These are phyloP conservation scores for Eutrema japonicum DNA, from an alignment of 345 rosid species.

Conservation along the genomic window DNA sequence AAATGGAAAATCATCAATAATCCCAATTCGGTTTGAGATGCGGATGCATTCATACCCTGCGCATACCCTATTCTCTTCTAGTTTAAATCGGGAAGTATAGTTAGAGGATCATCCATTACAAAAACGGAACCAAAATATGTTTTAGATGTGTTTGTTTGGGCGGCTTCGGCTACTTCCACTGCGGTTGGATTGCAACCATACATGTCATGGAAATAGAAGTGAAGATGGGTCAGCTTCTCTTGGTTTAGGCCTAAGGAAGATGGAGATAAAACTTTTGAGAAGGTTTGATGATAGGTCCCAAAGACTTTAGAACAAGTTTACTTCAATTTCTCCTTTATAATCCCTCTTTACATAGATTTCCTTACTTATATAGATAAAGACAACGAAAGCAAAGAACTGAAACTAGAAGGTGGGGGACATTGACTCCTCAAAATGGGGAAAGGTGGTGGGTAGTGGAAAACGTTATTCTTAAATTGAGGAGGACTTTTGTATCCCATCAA, in stretches of 20 bases:
- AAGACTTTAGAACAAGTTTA: no score
- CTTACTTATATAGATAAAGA: no score
- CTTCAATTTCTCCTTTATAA: no score
- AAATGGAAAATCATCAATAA: slow-evolving; percentile 55
- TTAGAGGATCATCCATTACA: slow-evolving; percentile 57
- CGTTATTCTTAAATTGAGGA: no score
- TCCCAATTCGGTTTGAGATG: slow-evolving; percentile 46
- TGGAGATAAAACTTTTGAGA: slow-evolving; percentile 38
- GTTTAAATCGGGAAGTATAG: slow-evolving; percentile 40
- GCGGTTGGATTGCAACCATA: slow-evolving; percentile 47
- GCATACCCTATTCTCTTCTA: slow-evolving; percentile 56
- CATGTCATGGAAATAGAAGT: slow-evolving; percentile 59
- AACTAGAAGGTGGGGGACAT: no score
- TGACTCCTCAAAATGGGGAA: no score
- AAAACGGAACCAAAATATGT: slow-evolving; percentile 51
- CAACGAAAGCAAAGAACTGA: no score
- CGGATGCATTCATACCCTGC: slow-evolving; percentile 52
- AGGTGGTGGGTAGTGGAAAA: no score
- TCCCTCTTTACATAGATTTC: no score
- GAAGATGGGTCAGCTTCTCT: slow-evolving; percentile 54
- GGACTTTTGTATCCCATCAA: no score
- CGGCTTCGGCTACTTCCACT: slow-evolving; percentile 45
- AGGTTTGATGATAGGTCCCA: no score
- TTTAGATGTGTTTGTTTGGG: slow-evolving; percentile 41
- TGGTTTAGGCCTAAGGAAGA: slow-evolving; percentile 39